Conservation (phyloP, 805 yeast species). For the Starmera quercuum region DNA sequence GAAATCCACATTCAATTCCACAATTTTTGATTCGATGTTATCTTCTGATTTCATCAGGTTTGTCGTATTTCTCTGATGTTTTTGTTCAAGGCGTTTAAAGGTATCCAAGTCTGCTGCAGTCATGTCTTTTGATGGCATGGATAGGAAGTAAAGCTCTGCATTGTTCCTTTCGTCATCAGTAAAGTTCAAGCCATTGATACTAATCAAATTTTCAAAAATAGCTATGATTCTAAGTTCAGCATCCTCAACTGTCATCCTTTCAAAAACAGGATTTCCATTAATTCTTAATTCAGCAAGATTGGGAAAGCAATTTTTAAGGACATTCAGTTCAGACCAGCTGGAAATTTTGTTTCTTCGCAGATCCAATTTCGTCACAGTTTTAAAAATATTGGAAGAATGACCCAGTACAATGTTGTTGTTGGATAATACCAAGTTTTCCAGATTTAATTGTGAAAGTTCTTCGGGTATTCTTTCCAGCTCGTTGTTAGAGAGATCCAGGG, state of each 20-base stretch:
- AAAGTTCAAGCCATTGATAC: slow-evolving; percentile 54
- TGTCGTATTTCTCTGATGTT: slow-evolving; percentile 22
- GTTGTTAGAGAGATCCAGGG: background rate
- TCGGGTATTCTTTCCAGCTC: background rate
- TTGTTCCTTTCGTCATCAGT: slow-evolving; percentile 41
- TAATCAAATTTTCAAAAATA: slow-evolving; percentile 28
- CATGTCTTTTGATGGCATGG: slow-evolving; percentile 32
- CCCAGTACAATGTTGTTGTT: slow-evolving; percentile 23
- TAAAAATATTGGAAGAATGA: background rate
- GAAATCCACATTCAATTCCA: slow-evolving; percentile 3
- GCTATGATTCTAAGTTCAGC: slow-evolving; percentile 34
- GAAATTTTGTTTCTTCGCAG: slow-evolving; percentile 41
- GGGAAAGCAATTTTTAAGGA: slow-evolving; percentile 29
- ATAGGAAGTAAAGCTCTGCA: slow-evolving; percentile 62
- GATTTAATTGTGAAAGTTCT: background rate
- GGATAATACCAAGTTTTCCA: slow-evolving; percentile 26
- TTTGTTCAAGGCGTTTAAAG: slow-evolving; percentile 38
- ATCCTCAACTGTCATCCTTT: slow-evolving; percentile 13
- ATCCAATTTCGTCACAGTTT: slow-evolving; percentile 30
- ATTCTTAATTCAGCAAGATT: slow-evolving; percentile 39
- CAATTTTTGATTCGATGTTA: slow-evolving; percentile 1
- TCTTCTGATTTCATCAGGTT: background rate
- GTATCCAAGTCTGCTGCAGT: slow-evolving; percentile 15
- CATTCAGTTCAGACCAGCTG: slow-evolving; percentile 44
- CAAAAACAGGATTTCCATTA: slow-evolving; percentile 43